These are phyloP conservation scores for Leptomonas pyrrhocoris DNA, from an alignment of 208 protist species.

Conservation along the genomic window DNA sequence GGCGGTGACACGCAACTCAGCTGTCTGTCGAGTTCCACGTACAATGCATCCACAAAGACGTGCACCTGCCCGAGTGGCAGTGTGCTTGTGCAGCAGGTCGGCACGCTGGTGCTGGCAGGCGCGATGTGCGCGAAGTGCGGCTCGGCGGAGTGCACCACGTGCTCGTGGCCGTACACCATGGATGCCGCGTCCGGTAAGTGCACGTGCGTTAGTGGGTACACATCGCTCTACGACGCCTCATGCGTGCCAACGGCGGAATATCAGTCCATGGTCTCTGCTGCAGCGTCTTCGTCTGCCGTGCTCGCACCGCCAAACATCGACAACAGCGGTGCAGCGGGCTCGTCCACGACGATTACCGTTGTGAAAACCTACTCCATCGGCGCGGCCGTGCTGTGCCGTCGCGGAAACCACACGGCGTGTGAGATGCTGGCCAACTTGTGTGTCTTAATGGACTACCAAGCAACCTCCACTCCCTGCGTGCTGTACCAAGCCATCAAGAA, in stretches of 20 bases:
- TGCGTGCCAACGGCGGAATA: constrained; percentile 48
- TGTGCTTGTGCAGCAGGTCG: constrained; percentile 44
- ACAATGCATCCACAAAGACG: constrained; percentile 20
- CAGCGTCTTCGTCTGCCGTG: constrained; percentile 18
- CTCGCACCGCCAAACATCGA: constrained; percentile 53
- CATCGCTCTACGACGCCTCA: constrained; percentile 55
- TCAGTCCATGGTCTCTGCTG: constrained; percentile 22
- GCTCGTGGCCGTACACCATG: constrained; percentile 43
- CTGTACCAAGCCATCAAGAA: constrained; percentile 55
- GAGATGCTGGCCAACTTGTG: constrained; percentile 80
- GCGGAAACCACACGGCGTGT: constrained; percentile 58
- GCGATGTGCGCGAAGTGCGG: constrained; percentile 56
- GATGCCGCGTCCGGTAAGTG: constrained; percentile 16
- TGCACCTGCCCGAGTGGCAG: constrained; percentile 47
- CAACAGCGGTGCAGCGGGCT: constrained; percentile 33
- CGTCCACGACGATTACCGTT: constrained; percentile 17
- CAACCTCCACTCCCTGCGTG: constrained; percentile 50
- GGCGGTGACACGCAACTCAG: constrained; percentile 40
- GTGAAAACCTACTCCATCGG: constrained; percentile 39
- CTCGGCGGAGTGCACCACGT: constrained; percentile 31
- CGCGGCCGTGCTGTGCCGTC: constrained; percentile 50
- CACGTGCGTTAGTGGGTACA: constrained; percentile 48
- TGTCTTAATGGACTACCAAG: constrained; percentile 65
- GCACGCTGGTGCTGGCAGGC: constrained; percentile 32
- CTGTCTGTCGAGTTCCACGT: constrained; percentile 38